These are phyloP conservation scores for Metschnikowia santaceciliae DNA, from an alignment of 805 yeast species.

Conservation along the genomic window DNA sequence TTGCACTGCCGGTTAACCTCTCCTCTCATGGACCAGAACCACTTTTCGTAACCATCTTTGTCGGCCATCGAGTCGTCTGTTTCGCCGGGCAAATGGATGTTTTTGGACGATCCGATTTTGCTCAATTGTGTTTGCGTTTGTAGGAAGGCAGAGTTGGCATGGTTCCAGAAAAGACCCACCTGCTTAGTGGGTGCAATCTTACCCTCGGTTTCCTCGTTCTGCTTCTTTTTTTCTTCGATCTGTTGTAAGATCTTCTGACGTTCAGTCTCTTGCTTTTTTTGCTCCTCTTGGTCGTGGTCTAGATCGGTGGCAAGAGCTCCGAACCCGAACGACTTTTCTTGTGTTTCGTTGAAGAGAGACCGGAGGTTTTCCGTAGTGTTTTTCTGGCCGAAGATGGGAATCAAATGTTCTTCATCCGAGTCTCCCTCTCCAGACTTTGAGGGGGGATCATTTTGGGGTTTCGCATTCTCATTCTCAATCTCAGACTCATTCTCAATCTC, in stretches of 20 bases:
- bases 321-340: conserved; percentile 33
- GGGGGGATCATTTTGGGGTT: conserved; percentile 16
- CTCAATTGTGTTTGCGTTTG: conserved; percentile 78
- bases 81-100: conserved; percentile 37
- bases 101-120: conserved; percentile 43
- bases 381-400: conserved; percentile 51
- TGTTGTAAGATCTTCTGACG: conserved; percentile 26
- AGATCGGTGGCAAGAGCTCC: conserved; percentile 27
- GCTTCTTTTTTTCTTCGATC: conserved; percentile 29
- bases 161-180: conserved; percentile 72
- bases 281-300: conserved; percentile 9
- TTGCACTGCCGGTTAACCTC: conserved; percentile 73
- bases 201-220: conserved; percentile 27
- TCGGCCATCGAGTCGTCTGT: conserved; percentile 19
- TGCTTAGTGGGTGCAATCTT: conserved; percentile 15
- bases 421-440: neutral
- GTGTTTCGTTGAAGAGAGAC: conserved; percentile 47
- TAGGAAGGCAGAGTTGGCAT: conserved; percentile 80
- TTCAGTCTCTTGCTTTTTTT: conserved; percentile 12
- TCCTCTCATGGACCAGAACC: conserved; percentile 83
- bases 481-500: too few relatives aligned
- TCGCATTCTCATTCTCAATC: neutral
- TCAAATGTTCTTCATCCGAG: conserved; percentile 37
- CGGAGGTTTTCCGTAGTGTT: conserved; percentile 59
- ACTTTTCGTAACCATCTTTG: conserved; percentile 55